Conservation (phyloP, 805 yeast genomes). For the Starmera quercuum region DNA sequence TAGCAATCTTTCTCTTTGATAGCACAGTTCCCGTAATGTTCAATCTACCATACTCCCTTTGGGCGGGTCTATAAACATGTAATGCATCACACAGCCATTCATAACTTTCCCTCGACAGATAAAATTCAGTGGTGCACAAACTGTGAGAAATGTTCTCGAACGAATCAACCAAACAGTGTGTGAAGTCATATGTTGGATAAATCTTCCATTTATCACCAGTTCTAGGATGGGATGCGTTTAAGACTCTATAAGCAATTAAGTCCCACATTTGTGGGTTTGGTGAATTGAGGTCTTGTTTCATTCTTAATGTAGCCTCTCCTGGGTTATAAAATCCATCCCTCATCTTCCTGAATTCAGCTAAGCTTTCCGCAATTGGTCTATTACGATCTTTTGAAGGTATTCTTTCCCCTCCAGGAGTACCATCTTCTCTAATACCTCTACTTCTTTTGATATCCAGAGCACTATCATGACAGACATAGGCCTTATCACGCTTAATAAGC, state of each 20-base stretch:
- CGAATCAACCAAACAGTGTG: slow-evolving; percentile 98
- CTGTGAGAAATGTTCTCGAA: slow-evolving; percentile 95
- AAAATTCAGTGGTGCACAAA: slow-evolving; percentile 92
- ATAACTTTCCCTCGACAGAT: slow-evolving; percentile 85
- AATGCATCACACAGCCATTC: slow-evolving; percentile 98
- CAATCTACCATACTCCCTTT: slow-evolving; percentile 96
- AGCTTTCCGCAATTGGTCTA: slow-evolving; percentile 64
- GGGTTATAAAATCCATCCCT: slow-evolving; percentile 80
- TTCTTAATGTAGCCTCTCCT: slow-evolving; percentile 91
- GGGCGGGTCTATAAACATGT: slow-evolving; percentile 95
- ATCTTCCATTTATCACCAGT: slow-evolving; percentile 97
- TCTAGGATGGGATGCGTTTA: slow-evolving; percentile 89
- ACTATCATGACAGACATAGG: slow-evolving; percentile 91
- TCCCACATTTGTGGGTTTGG: slow-evolving; percentile 99
- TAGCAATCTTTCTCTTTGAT: slow-evolving; percentile 94
- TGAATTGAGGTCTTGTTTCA: slow-evolving; percentile 87
- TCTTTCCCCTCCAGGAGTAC: slow-evolving; percentile 91
- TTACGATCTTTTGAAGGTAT: slow-evolving; percentile 72
- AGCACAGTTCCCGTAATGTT: slow-evolving; percentile 90
- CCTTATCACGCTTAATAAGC: slow-evolving; percentile 59
- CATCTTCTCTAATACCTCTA: slow-evolving; percentile 88
- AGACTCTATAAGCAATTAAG: slow-evolving; percentile 90
- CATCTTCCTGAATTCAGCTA: slow-evolving; percentile 83
- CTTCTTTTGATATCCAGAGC: slow-evolving; percentile 83
- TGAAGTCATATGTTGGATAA: slow-evolving; percentile 97